Evolutionary conservation across 2,329 filamentous ascomycete species (phyloP), one percentile per base, ranked within the genome.

Genomic region (Hansfordia pulvinata): DNA sequence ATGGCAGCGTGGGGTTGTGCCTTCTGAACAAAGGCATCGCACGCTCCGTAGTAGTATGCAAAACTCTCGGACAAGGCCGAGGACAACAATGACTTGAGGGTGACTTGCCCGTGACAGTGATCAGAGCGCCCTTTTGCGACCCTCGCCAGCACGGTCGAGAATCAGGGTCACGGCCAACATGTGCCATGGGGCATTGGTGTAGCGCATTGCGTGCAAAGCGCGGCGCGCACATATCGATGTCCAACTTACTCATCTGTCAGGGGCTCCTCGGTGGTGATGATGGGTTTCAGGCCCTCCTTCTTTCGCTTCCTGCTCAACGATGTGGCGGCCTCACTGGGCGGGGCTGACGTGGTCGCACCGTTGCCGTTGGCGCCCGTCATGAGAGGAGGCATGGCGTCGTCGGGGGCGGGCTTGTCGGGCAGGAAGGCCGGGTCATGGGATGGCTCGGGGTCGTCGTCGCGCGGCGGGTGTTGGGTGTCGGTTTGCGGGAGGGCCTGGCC

Each of bases 281-380:
- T 82, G 42, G 78, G 78, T 56, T 81, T 80, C 39, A 81, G 56
- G 28, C 64, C 66, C 21, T 76, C 73, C 64, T 83, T 83, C 60
- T 77, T 76, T 46, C 76, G 67, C 64, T 83, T 83, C 64, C 80
- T 82, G 36, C 58, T 62, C 18, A 47, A 28, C 15, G 40, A 27
- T 10, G 39, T 11, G 6, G 13, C 23, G 12, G 23, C 23, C n/a
- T 14, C 23, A 9, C 30, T 30, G 17, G 39, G 27, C 11, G 32
- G 35, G 8, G 33, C 29, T 4, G 40, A 13, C 14, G 35, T 29
- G 28, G 35, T 27, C 13, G 37, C 29, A 28, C 32, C 39, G 8
- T 33, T 30, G n/a, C 41, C 36, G 17, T 26, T 24, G 14, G 46
- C 46, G 27, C 45, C 44, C 15, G 43, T 40, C 46, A 50, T 50